Base-by-base conservation (phyloP, 2,329 filamentous ascomycete genomes). In the Sarocladiaceae sp. region DNA sequence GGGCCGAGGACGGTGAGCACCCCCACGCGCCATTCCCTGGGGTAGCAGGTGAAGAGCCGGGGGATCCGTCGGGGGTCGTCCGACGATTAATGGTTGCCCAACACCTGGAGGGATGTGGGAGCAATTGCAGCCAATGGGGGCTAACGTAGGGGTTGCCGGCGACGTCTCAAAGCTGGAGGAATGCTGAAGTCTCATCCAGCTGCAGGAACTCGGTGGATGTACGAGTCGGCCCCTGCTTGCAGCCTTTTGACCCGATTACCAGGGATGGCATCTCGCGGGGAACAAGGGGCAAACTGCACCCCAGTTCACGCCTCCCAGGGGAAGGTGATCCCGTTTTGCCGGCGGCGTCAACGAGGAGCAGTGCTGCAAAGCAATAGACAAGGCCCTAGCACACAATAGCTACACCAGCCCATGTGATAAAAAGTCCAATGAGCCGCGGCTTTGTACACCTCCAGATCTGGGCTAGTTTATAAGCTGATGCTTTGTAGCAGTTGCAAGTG, bases 1-100 rank as follows among this genome's bases (percentile, higher is more conserved):
- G n/a, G n/a, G n/a, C n/a, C n/a, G n/a, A n/a, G n/a, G n/a, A n/a
- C n/a, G n/a, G n/a, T n/a, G n/a, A n/a, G n/a, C n/a, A 41, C 37
- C 37, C 37, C 37, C 23, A 41, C 37, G 37, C 37, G 4, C n/a
- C 37, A 41, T 21, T 12, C 19, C 7, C 34, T 23, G 34, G 34
- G 19, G 21, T 13, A 41, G 33, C 23, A 18, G 5, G 33, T 9
- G 34, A 24, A 24, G 19, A 39, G 16, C 21, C 19, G 21, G 34
- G 34, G n/a, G 21, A 15, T 18, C 15, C 5, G n/a, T 26, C 34
- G 20, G 34, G 34, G 19, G 34, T 35, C 20, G 19, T 21, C 34
- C 33, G 33, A 20, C 7, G 33, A 35, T 35, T 19, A 35, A 10
- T 10, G 15, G 13, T n/a, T 33, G 31, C 13, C 16, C 6, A 15